These are phyloP conservation scores for Zangia roseola DNA, from an alignment of 768 basidiomycete species.

Conservation along the genomic window DNA sequence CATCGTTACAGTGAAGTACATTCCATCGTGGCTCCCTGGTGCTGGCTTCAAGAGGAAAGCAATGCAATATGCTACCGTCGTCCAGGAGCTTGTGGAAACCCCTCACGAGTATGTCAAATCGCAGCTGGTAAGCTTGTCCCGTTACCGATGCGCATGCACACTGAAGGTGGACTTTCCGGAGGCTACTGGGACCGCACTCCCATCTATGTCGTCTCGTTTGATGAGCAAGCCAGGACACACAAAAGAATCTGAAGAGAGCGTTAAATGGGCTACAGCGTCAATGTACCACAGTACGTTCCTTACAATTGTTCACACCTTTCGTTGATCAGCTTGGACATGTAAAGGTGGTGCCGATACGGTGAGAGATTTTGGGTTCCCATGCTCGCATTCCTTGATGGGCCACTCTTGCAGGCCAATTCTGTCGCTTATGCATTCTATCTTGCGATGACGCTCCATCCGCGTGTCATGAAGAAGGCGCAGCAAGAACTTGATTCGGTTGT, in stretches of 20 bases:
- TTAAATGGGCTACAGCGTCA: constrained; percentile 11
- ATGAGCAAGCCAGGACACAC: constrained; percentile 1
- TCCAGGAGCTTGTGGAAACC: constrained; percentile 41
- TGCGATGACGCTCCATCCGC: constrained; percentile 1
- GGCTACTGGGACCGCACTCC: constrained; percentile 8
- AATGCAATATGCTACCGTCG: constrained; percentile 22
- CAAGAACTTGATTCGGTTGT: constrained; percentile 13
- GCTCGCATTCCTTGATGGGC: background rate
- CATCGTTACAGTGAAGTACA: constrained; percentile 12
- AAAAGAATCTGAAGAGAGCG: constrained; percentile 9
- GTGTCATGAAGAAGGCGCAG: constrained; percentile 14
- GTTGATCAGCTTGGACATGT: too few relatives aligned
- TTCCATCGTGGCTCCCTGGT: constrained; percentile 31
- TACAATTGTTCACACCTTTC: too few relatives aligned
- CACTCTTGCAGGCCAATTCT: background rate
- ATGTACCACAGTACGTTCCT: constrained; percentile 4
- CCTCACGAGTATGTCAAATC: constrained; percentile 43
- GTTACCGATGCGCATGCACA: background rate
- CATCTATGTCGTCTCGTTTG: constrained; percentile 5
- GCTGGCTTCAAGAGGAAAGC: constrained; percentile 33
- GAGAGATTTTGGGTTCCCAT: too few relatives aligned
- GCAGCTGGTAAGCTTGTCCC: constrained; percentile 42
- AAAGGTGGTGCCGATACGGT: too few relatives aligned
- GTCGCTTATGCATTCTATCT: background rate
- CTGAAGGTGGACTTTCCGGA: background rate